These are phyloP conservation scores for Polyporus arcularius DNA, from an alignment of 768 basidiomycete species.

Conservation along the genomic window DNA sequence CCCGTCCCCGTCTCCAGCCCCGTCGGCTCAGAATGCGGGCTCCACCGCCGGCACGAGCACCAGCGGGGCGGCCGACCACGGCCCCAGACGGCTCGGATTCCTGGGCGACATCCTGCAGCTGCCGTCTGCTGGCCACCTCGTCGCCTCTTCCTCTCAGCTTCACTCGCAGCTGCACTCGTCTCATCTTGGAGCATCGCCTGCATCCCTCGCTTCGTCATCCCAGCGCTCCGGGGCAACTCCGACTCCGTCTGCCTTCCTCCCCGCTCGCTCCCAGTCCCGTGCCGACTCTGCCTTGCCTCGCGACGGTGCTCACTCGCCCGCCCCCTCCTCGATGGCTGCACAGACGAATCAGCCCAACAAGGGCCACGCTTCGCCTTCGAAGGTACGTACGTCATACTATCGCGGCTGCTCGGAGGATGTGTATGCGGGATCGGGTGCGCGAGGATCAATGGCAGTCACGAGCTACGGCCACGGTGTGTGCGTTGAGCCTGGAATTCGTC, in stretches of 20 bases:
- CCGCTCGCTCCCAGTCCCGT: slow-evolving; percentile 27
- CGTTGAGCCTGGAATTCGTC: no score
- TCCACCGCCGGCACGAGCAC: background rate
- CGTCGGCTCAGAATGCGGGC: background rate
- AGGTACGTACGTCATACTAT: slow-evolving; percentile 22
- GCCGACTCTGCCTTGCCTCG: slow-evolving; percentile 27
- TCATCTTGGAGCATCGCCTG: slow-evolving; percentile 7
- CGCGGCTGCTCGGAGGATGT: no score
- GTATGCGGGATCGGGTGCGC: no score
- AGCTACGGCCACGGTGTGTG: no score
- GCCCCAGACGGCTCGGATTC: slow-evolving; percentile 20
- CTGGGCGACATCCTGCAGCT: slow-evolving; percentile 16
- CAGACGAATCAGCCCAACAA: slow-evolving; percentile 20
- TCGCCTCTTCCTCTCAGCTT: background rate
- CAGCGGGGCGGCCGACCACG: slow-evolving; percentile 1
- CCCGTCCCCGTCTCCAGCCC: background rate
- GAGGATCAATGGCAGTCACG: no score
- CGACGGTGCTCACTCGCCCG: slow-evolving; percentile 26
- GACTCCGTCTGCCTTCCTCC: slow-evolving; percentile 18
- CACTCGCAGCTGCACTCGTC: background rate
- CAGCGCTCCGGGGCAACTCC: slow-evolving; percentile 20
- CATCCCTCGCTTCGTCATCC: slow-evolving; percentile 6
- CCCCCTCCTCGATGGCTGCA: slow-evolving; percentile 23
- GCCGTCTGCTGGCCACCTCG: slow-evolving; percentile 5
- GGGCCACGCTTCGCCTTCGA: slow-evolving; percentile 33